Conservation (phyloP, 2,329 filamentous ascomycete genomes). For the Ambrosiella cleistominuta region DNA sequence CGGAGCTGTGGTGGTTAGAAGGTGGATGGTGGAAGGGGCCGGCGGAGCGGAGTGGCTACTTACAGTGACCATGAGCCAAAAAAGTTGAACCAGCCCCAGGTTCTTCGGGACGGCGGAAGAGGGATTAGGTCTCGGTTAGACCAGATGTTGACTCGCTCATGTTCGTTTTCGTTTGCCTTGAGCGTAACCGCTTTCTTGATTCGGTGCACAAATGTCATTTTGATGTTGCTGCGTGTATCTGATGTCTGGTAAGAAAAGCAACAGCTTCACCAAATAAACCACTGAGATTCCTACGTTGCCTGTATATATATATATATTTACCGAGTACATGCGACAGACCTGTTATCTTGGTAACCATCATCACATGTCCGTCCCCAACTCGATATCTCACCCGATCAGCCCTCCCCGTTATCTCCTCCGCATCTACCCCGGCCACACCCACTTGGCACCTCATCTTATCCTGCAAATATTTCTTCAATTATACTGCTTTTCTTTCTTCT, state of each 20-base stretch:
- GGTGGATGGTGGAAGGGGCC: neutral
- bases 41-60: constrained; percentile 14
- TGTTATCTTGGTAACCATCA: no score
- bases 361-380: neutral
- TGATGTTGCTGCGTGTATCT: neutral
- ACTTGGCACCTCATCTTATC: no score
- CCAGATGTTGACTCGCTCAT: constrained; percentile 31
- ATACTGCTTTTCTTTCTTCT: no score
- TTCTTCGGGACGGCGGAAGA: constrained; percentile 26
- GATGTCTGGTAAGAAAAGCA: neutral
- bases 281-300: neutral
- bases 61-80: constrained; percentile 26
- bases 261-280: neutral
- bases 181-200: constrained; percentile 21
- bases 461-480: no score
- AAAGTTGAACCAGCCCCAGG: constrained; percentile 26
- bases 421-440: no score
- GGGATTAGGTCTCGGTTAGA: constrained; percentile 28
- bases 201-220: constrained; percentile 9
- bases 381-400: neutral
- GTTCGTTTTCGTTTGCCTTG: constrained; percentile 23
- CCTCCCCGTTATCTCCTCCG: neutral
- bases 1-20: constrained; percentile 13
- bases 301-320: neutral
- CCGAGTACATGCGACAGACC: neutral